Conservation (phyloP, 306 rosid species). For the Dryas drummondii region DNA sequence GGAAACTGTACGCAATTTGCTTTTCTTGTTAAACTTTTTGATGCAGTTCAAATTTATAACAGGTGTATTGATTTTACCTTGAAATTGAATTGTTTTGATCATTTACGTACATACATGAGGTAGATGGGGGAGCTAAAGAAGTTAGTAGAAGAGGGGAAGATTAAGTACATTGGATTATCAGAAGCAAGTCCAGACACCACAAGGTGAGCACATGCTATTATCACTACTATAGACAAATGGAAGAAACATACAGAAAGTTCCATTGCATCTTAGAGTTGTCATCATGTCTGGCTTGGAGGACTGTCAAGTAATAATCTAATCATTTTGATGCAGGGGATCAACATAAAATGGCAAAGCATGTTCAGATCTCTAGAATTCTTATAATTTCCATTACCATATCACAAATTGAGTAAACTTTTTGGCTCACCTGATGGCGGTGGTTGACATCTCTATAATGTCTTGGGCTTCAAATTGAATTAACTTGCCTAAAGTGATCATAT, state of each 20-base stretch:
- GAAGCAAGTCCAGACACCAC: constrained; percentile 66
- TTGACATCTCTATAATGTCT: not conserved
- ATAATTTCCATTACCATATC: not conserved
- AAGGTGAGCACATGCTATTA: constrained; percentile 42
- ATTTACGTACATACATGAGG: not conserved
- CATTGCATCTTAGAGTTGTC: not conserved
- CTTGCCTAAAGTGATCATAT: constrained; percentile 1
- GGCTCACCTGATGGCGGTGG: not conserved
- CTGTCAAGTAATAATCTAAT: not conserved
- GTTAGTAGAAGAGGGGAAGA: constrained; percentile 40
- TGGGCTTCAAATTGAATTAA: not conserved
- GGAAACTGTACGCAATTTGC: constrained; percentile 34
- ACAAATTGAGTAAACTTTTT: not conserved
- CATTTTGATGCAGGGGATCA: not conserved
- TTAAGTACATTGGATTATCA: constrained; percentile 41
- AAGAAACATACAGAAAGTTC: not conserved
- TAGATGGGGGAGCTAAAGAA: constrained; percentile 69
- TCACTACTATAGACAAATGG: not conserved
- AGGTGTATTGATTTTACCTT: no score
- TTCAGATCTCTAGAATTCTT: not conserved
- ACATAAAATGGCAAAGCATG: not conserved
- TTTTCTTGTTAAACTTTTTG: no score
- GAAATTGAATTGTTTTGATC: no score
- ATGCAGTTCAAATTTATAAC: no score
- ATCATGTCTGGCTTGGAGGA: not conserved